Evolutionary conservation across 2,329 filamentous ascomycete genomes (phyloP).

Genomic region (Xylariaceae sp.): DNA sequence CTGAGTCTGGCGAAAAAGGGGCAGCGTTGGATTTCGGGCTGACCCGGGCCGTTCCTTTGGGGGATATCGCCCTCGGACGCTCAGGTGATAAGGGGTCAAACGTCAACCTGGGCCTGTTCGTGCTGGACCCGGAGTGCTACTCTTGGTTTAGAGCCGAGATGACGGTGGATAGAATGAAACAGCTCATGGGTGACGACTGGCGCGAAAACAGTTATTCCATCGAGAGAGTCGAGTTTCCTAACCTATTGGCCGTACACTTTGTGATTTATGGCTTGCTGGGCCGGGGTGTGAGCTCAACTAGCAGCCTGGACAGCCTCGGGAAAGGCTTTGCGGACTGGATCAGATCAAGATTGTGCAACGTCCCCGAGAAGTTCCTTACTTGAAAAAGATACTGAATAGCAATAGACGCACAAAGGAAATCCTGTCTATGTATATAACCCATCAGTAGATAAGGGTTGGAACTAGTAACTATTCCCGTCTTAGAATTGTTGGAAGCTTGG

Average conservation of each 20-base stretch:
- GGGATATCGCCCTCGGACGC: conserved; percentile 26
- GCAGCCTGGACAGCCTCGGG: conserved; percentile 51
- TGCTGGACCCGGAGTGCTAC: conserved; percentile 41
- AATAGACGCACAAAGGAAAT: background rate
- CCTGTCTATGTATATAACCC: background rate
- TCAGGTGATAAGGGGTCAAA: conserved; percentile 32
- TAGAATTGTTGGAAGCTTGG: background rate
- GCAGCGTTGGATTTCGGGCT: background rate
- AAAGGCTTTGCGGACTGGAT: conserved; percentile 48
- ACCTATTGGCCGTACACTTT: conserved; percentile 50
- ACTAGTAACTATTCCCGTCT: background rate
- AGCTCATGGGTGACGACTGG: conserved; percentile 49
- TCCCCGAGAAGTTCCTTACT: background rate
- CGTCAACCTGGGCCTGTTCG: conserved; percentile 28
- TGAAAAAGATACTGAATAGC: background rate
- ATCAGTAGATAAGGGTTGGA: background rate
- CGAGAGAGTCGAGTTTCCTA: conserved; percentile 49
- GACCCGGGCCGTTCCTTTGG: conserved; percentile 1
- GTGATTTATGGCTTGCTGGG: conserved; percentile 51
- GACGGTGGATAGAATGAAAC: conserved; percentile 42
- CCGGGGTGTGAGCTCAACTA: conserved; percentile 50
- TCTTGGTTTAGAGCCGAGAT: conserved; percentile 46
- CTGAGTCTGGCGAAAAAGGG: background rate
- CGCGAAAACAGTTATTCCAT: conserved; percentile 45
- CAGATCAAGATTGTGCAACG: background rate